phyloP scores from a whole-genome alignment of 495 filamentous ascomycete species.

The Xylaria telfairii region DNA sequence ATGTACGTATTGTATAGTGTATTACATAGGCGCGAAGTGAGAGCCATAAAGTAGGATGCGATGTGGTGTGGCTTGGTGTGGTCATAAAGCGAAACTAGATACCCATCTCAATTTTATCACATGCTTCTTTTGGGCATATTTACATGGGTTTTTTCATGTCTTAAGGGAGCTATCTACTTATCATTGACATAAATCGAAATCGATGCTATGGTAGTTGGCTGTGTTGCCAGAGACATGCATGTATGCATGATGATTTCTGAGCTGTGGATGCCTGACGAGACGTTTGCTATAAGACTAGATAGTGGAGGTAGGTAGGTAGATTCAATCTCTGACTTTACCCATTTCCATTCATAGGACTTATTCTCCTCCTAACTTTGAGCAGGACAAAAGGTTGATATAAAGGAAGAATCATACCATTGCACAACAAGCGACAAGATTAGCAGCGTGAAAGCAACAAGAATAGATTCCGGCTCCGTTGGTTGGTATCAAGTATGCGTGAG shows the following conservation, averaged over 20 bases:
- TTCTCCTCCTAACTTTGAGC: background rate
- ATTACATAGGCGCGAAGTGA: background rate
- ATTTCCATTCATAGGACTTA: background rate
- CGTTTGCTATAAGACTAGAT: background rate
- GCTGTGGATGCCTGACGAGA: background rate
- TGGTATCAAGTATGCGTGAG: conserved; percentile 10
- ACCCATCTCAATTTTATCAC: conserved; percentile 22
- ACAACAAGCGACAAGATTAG: background rate
- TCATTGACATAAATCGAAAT: background rate
- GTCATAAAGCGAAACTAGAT: background rate
- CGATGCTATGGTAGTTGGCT: background rate
- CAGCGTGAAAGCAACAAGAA: background rate
- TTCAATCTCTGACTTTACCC: background rate
- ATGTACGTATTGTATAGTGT: background rate
- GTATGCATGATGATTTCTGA: background rate
- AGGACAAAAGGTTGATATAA: too few relatives aligned
- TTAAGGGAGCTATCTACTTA: background rate
- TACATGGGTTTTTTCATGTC: background rate
- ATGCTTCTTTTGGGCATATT: background rate
- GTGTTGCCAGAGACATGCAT: background rate
- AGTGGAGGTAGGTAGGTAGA: background rate
- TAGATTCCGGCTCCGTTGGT: background rate
- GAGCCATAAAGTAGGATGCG: background rate
- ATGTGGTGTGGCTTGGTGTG: background rate
- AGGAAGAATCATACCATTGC: background rate